Base-by-base conservation (phyloP, 768 basidiomycete genomes). In the Lactarius sp. region DNA sequence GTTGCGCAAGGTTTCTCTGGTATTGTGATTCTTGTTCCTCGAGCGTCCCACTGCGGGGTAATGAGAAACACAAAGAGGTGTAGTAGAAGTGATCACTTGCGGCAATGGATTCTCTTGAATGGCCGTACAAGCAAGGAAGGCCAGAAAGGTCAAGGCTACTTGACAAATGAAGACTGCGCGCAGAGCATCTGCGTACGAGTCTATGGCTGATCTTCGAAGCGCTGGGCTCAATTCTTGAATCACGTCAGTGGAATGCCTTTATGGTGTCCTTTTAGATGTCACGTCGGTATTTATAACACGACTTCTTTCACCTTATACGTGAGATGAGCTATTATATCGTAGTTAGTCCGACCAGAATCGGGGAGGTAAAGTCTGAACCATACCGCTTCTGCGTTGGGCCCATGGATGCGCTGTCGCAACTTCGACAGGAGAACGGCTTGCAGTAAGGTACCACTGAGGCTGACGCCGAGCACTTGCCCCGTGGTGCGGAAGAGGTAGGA, bases 401-500 rank as follows among this genome's bases (percentile, higher is more conserved):
- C 95, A 6, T 79, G 82, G 68, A 99, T 95, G 56, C 86, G 82
- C 65, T 80, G 75, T 61, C 83, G 82, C 59, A 99, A 78, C 70
- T 90, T 84, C 53, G 78, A 74, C 34, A 86, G 76, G 46, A 99
- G 79, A 41, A 96, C 80, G 6, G 83, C 82, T 75, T 99, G 96
- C 37, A 95, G 76, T 33, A 98, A 73, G 0, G 92, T 88, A 22
- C 93, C 91, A 69, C 86, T 87, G 52, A 95, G 77, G 69, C 91
- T 90, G 59, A 99, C 96, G 41, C 96, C 97, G 59, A 98, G 81
- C 27, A 97, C 97, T 78, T 98, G 96, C 3, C 95, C 95, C 18
- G 92, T 90, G 8, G 93, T 94, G 66, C 95, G 80, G 79, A 95
- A 96, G 52, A 97, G 80, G 75, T 98, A 98, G 37, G 90, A 91